A percentile compares a stretch with the other conserved stretches of the same genome.
Conservation (phyloP, 2,329 filamentous ascomycete genomes). For the Fusarium napiforme region DNA sequence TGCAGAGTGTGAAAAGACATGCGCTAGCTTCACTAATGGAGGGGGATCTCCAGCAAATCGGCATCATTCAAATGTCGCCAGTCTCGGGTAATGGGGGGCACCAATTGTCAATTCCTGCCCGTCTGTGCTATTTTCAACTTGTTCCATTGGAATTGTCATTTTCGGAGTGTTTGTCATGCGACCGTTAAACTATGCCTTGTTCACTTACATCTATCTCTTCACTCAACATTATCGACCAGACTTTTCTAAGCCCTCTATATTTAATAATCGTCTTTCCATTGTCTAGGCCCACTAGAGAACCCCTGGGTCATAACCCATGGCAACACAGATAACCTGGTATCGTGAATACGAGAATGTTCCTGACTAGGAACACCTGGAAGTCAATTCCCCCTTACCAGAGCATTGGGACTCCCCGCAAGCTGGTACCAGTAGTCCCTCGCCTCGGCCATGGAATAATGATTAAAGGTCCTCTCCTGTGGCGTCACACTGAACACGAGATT, state of each 20-base stretch:
- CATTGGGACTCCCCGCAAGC: constrained; percentile 8
- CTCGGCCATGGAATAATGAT: neutral
- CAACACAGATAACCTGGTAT: constrained; percentile 10
- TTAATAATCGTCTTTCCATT: neutral
- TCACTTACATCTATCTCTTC: neutral
- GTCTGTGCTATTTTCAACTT: neutral
- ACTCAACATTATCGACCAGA: neutral
- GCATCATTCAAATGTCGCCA: constrained; percentile 17
- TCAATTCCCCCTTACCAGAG: constrained; percentile 8
- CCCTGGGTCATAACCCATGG: constrained; percentile 20
- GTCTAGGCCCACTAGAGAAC: neutral
- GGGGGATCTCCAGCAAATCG: constrained; percentile 26
- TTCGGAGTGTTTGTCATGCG: neutral
- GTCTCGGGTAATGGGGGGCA: constrained; percentile 1
- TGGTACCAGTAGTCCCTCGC: neutral
- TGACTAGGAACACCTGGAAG: constrained; percentile 20
- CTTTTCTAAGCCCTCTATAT: neutral
- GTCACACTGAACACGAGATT: constrained; percentile 11
- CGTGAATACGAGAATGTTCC: constrained; percentile 32
- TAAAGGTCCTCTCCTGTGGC: neutral
- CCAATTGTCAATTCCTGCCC: neutral
- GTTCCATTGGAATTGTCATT: neutral
- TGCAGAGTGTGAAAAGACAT: constrained; percentile 25
- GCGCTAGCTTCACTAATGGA: constrained; percentile 24
- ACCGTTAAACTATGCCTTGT: neutral